Percentiles rank a stretch among this genome's conserved stretches.
phyloP scores from a whole-genome alignment of 2,329 filamentous ascomycete genomes.

The Xylariaceae sp. region DNA sequence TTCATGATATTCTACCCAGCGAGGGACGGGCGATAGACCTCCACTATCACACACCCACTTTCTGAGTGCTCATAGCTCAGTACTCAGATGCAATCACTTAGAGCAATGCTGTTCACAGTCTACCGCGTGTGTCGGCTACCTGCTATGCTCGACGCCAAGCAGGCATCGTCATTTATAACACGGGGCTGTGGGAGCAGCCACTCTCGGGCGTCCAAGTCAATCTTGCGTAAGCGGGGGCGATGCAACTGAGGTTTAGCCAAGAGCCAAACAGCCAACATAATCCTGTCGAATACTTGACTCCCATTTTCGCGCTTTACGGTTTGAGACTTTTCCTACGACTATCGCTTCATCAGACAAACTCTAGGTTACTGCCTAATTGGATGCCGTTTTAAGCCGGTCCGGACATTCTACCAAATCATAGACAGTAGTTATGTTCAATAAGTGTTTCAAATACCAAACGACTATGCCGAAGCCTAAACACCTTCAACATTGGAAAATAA shows the following conservation, averaged over 20 bases:
- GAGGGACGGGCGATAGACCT: no score
- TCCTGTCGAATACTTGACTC: background rate
- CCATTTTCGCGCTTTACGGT: background rate
- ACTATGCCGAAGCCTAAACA: no score
- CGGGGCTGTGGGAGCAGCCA: slow-evolving; percentile 12
- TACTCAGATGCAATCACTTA: slow-evolving; percentile 26
- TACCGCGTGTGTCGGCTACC: background rate
- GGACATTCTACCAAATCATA: no score
- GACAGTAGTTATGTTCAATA: background rate
- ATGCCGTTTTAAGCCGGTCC: no score
- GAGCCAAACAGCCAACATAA: no score
- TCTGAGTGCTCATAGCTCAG: slow-evolving; percentile 6
- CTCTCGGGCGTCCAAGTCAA: slow-evolving; percentile 14
- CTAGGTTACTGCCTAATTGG: slow-evolving; percentile 14
- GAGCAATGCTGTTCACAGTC: slow-evolving; percentile 17
- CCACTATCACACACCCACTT: background rate
- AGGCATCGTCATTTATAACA: slow-evolving; percentile 36
- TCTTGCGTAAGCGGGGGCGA: slow-evolving; percentile 39
- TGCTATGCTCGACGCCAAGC: slow-evolving; percentile 33
- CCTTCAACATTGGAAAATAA: no score
- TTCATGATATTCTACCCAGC: no score
- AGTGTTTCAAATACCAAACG: no score
- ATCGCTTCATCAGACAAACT: slow-evolving; percentile 1
- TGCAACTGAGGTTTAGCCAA: slow-evolving; percentile 5
- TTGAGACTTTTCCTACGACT: background rate